Evolutionary conservation across 2,329 filamentous ascomycete species (phyloP).

Genomic region (Penicillium sclerotiorum): DNA sequence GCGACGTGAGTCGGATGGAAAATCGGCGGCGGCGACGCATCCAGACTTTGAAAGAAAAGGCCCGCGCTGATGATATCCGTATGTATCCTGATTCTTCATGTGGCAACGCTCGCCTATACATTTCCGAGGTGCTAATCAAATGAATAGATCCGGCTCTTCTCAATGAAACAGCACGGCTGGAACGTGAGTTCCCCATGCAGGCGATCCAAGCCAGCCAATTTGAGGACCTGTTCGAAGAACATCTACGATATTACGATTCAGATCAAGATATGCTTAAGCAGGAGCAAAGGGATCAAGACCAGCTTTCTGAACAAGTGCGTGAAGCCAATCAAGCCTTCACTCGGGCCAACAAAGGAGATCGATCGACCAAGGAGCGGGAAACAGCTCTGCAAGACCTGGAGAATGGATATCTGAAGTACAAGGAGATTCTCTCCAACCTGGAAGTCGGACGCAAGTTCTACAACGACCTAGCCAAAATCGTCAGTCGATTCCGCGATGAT

Average conservation of each 20-base stretch:
- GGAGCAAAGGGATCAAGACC: slow-evolving; percentile 76
- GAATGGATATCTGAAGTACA: slow-evolving; percentile 92
- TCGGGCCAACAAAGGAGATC: slow-evolving; percentile 68
- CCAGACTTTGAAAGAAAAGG: slow-evolving; percentile 76
- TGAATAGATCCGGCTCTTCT: slow-evolving; percentile 70
- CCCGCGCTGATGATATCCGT: slow-evolving; percentile 84
- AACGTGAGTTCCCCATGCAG: slow-evolving; percentile 82
- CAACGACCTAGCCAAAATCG: slow-evolving; percentile 89
- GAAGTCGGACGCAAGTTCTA: slow-evolving; percentile 95
- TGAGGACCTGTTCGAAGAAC: slow-evolving; percentile 83
- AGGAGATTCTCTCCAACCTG: slow-evolving; percentile 89
- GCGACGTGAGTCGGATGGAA: slow-evolving; percentile 82
- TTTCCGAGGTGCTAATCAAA: background rate
- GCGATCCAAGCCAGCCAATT: slow-evolving; percentile 87
- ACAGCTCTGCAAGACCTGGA: slow-evolving; percentile 84
- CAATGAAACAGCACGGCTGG: slow-evolving; percentile 78
- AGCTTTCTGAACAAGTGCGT: slow-evolving; percentile 68
- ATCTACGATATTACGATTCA: slow-evolving; percentile 77
- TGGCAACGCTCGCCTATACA: background rate
- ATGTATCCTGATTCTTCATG: slow-evolving; percentile 28
- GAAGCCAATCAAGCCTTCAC: slow-evolving; percentile 79
- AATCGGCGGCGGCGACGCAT: slow-evolving; percentile 77
- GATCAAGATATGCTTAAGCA: slow-evolving; percentile 72
- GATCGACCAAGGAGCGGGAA: slow-evolving; percentile 73
- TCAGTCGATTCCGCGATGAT: slow-evolving; percentile 81